phyloP scores from a whole-genome alignment of 805 yeast species.

The Groenewaldozyma salmanticensis region DNA sequence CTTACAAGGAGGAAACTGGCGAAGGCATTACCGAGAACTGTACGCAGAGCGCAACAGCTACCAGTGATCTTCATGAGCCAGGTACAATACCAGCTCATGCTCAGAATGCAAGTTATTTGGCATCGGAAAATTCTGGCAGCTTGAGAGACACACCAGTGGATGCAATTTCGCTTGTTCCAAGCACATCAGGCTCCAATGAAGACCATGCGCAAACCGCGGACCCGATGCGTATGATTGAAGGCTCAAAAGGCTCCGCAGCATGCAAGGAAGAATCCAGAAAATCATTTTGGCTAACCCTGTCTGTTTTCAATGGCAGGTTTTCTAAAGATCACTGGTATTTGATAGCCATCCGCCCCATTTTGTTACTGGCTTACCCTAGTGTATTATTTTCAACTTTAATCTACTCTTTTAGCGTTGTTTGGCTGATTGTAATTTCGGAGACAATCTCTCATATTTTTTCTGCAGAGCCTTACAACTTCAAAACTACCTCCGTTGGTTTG shows the following conservation, averaged over 20 bases:
- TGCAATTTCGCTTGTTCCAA: constrained; percentile 1
- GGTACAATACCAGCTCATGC: no score
- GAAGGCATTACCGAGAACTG: not conserved
- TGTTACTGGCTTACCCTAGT: constrained; percentile 40
- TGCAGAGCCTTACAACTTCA: constrained; percentile 36
- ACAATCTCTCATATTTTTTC: constrained; percentile 42
- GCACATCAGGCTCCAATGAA: not conserved
- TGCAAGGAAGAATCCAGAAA: constrained; percentile 5
- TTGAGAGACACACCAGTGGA: not conserved
- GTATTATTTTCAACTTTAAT: constrained; percentile 42
- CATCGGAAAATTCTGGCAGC: not conserved
- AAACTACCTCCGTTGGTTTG: constrained; percentile 40
- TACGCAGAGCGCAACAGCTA: not conserved
- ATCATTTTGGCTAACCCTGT: constrained; percentile 29
- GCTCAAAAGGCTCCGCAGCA: not conserved
- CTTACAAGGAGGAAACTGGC: not conserved
- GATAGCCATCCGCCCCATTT: constrained; percentile 47
- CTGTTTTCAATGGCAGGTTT: constrained; percentile 41
- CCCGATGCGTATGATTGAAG: constrained; percentile 1
- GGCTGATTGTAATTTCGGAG: constrained; percentile 55
- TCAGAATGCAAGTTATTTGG: not conserved
- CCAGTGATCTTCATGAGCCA: not conserved
- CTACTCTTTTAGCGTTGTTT: constrained; percentile 50
- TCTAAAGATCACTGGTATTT: constrained; percentile 43
- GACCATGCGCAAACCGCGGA: not conserved